Percentiles rank a stretch among this genome's conserved stretches.
Evolutionary conservation across 208 protist species (phyloP).

Genomic region (Wallacemonas sp.): DNA sequence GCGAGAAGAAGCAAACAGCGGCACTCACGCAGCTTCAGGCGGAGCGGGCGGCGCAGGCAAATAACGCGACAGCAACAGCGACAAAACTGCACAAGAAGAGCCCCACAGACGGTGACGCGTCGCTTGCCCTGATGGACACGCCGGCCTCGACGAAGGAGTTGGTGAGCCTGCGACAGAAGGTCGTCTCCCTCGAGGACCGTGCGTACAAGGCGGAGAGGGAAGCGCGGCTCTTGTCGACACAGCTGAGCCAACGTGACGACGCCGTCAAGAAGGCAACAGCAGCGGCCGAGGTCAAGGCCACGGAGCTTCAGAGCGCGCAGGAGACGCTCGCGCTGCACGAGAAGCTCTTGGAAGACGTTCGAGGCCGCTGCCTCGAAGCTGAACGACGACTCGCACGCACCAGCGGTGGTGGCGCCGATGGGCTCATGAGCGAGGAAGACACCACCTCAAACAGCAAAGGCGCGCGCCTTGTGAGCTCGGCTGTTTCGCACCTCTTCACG

Average conservation of each 20-base stretch:
- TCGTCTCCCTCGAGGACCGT: constrained; percentile 16
- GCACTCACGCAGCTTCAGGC: constrained; percentile 30
- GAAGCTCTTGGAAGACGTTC: constrained; percentile 23
- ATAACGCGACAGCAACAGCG: too few relatives aligned
- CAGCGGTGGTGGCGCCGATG: neutral
- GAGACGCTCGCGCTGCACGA: neutral
- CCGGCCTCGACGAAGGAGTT: constrained; percentile 33
- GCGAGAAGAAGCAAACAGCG: constrained; percentile 19
- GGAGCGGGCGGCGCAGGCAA: constrained; percentile 25
- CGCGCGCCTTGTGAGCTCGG: constrained; percentile 29
- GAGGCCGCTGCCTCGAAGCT: neutral
- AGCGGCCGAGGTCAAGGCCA: constrained; percentile 14
- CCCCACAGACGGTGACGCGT: neutral
- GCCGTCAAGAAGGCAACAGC: constrained; percentile 8
- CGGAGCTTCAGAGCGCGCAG: constrained; percentile 15
- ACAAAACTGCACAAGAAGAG: neutral
- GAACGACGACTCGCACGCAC: neutral
- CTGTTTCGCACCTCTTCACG: constrained; percentile 45
- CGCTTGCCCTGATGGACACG: neutral
- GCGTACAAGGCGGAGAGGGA: constrained; percentile 13
- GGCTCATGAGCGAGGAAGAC: neutral
- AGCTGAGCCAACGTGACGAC: constrained; percentile 27
- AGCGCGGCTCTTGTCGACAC: constrained; percentile 4
- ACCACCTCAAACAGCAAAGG: constrained; percentile 15
- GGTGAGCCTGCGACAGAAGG: constrained; percentile 12